Evolutionary conservation across 768 basidiomycete genomes (phyloP), one percentile per base, ranked within the genome.

Genomic region (Boletus huronensis): DNA sequence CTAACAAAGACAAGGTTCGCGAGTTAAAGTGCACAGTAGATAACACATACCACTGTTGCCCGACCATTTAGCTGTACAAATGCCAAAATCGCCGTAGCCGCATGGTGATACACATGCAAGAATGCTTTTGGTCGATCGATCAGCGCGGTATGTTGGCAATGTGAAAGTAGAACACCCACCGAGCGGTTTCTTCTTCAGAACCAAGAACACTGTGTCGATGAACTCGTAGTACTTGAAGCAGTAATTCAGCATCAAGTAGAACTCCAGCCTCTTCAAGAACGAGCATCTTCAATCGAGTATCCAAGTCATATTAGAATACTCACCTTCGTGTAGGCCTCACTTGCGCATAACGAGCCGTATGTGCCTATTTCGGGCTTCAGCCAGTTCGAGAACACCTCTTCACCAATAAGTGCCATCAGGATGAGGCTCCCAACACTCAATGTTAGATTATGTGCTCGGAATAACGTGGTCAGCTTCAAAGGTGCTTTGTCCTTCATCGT

Each of bases 221-320:
- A 97, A 81, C 74, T 98, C 95, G 59, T 95, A 77, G 74, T 96
- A 98, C 72, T 97, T 96, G 82, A 96, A 89, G 74, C 86, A 93
- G 76, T 97, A 98, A 77, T 98, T 98, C 76, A 97, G 75, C 76
- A 96, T 93, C 77, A 98, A 90, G 77, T 90, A 97, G 65, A 93
- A 86, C 74, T 96, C 88, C 74, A 97, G 74, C 66, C 83, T 82
- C 93, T 95, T 64, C 26, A 53, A 41, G 26, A 3, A 50, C 36
- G 23, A 19, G 11, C 40, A 54, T 44, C 32, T 48, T 45, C n/a
- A 49, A 56, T 40, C 7, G 4, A 46, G 8, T 42, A 35, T 23
- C 52, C 34, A 19, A 41, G 50, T 23, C 4, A 1, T 35, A 28
- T 25, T 19, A 38, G 38, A 50, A 43, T 16, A 80, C 88, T 72